Evolutionary conservation across 257 asterid genomes (phyloP).

Genomic region (Solanum chilense): DNA sequence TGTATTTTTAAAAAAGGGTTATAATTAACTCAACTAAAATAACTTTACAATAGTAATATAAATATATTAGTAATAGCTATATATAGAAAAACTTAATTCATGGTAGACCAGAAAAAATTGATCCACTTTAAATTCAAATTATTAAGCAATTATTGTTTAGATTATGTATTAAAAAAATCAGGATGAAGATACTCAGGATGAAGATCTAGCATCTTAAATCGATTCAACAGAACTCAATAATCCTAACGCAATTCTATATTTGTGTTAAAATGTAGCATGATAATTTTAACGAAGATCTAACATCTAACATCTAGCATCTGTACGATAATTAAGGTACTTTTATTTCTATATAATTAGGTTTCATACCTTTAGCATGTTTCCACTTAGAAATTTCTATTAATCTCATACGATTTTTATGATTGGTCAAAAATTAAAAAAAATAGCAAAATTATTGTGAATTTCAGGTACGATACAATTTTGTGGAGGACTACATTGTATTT

Average conservation of each 20-base stretch:
- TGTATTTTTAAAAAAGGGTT: background rate
- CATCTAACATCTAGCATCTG: background rate
- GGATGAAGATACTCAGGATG: background rate
- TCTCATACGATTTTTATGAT: background rate
- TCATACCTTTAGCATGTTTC: background rate
- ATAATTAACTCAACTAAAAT: background rate
- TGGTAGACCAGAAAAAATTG: background rate
- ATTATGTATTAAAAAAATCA: too few species aligned
- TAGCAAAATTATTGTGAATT: too few species aligned
- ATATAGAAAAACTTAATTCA: background rate
- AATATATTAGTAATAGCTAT: background rate
- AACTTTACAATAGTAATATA: background rate
- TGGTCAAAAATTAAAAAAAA: too few species aligned
- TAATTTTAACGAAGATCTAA: background rate
- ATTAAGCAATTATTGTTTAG: background rate
- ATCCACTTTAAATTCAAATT: background rate
- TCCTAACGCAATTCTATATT: background rate
- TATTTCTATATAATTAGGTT: background rate
- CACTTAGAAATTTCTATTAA: background rate
- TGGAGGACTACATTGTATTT: background rate
- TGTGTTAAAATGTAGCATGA: background rate
- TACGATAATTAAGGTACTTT: background rate
- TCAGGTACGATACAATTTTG: background rate
- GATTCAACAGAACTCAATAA: too few species aligned
- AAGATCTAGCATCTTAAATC: background rate